Conservation (phyloP, 176 grass and related monocot genomes). For the Alloteropsis semialata region DNA sequence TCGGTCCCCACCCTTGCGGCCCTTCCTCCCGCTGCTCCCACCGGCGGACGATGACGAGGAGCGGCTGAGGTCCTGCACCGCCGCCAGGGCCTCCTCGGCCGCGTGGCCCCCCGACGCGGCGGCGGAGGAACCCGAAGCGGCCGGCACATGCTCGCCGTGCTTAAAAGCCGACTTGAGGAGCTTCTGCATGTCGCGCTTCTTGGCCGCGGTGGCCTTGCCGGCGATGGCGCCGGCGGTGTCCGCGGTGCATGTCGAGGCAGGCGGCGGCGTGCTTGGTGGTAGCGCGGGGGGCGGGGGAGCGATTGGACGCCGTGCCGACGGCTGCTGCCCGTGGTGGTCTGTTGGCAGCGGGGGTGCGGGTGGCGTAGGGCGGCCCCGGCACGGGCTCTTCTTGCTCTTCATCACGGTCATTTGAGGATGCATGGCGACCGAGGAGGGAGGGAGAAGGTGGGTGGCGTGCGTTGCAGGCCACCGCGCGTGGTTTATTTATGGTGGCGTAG, state of each 20-base stretch:
- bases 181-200: conserved; percentile 21
- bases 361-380: background rate
- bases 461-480: background rate
- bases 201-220: background rate
- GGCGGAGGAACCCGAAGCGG: background rate
- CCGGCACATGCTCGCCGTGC: background rate
- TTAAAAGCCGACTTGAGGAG: conserved; percentile 16
- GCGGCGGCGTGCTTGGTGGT: background rate
- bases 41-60: conserved; percentile 11
- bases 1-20: background rate
- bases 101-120: background rate
- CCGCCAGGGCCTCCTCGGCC: background rate
- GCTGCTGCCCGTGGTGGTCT: background rate
- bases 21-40: conserved; percentile 22
- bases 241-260: background rate
- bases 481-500: background rate
- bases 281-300: background rate
- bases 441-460: background rate
- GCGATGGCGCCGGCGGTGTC: background rate
- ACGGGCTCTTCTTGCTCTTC: background rate
- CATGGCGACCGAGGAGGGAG: background rate
- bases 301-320: background rate
- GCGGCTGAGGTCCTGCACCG: background rate
- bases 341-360: background rate
- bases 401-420: background rate